Conservation (phyloP, 2,329 filamentous ascomycete species). For the Chlorencoelia australis region DNA sequence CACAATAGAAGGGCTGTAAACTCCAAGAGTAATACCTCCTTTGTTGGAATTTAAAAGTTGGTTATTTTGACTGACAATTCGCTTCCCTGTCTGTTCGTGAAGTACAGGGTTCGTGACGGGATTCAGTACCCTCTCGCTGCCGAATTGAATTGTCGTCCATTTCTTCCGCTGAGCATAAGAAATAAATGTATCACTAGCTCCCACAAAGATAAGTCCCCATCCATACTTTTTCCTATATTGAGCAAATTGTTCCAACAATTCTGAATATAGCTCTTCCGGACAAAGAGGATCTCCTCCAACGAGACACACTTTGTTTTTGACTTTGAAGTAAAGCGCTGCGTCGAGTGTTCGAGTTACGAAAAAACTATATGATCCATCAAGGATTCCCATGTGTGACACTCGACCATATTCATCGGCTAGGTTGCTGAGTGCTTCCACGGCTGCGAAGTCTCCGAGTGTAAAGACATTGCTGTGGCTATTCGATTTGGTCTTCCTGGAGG, state of each 20-base stretch:
- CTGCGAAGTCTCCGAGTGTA: constrained; percentile 26
- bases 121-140: too few species aligned
- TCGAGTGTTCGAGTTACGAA: constrained; percentile 29
- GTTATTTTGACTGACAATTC: constrained; percentile 29
- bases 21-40: constrained; percentile 26
- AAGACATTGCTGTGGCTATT: too few species aligned
- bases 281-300: too few species aligned
- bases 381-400: constrained; percentile 34
- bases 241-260: too few species aligned
- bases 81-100: constrained; percentile 28
- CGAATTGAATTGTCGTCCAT: too few species aligned
- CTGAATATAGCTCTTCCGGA: too few species aligned
- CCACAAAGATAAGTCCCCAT: too few species aligned
- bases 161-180: too few species aligned
- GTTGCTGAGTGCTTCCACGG: constrained; percentile 23
- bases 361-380: constrained; percentile 32
- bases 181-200: too few species aligned
- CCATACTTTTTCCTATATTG: too few species aligned
- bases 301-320: constrained; percentile 29
- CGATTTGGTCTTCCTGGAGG: too few species aligned
- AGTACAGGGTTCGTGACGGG: too few species aligned
- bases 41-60: constrained; percentile 29
- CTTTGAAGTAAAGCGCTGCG: constrained; percentile 31
- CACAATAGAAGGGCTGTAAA: constrained; percentile 28
- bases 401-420: constrained; percentile 29